Conservation (phyloP, 1,284 basidiomycete species). For the Moesziomyces sp. region DNA sequence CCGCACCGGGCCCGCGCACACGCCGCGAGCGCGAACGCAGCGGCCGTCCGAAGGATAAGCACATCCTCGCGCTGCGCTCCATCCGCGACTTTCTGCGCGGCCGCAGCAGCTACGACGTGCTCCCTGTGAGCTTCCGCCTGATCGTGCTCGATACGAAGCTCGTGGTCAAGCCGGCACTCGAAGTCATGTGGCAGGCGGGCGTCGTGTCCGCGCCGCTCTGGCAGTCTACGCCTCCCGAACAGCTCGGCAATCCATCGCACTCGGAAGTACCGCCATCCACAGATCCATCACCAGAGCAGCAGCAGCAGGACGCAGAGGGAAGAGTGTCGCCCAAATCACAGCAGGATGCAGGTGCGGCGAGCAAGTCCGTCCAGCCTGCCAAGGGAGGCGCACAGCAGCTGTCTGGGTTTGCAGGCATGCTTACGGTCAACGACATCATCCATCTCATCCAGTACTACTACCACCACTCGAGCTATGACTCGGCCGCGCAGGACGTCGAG, state of each 20-base stretch:
- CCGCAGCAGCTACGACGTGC: slow-evolving; percentile 90
- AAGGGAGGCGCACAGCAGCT: slow-evolving; percentile 23
- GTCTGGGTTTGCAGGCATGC: slow-evolving; percentile 66
- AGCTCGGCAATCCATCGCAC: slow-evolving; percentile 15
- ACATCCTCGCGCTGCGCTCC: slow-evolving; percentile 74
- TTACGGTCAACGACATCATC: slow-evolving; percentile 67
- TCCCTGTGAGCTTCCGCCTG: slow-evolving; percentile 93
- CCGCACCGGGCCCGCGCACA: slow-evolving; percentile 9
- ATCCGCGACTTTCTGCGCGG: slow-evolving; percentile 86
- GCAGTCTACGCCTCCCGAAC: slow-evolving; percentile 59
- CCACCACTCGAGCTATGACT: slow-evolving; percentile 75
- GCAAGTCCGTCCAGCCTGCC: too few species aligned
- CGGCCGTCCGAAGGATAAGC: slow-evolving; percentile 47
- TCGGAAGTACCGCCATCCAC: slow-evolving; percentile 2
- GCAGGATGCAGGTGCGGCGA: too few species aligned
- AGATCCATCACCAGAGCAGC: neutral
- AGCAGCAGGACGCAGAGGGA: neutral
- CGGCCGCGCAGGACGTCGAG: slow-evolving; percentile 89
- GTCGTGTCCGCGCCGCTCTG: slow-evolving; percentile 99
- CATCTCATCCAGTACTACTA: slow-evolving; percentile 67
- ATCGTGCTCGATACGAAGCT: slow-evolving; percentile 84
- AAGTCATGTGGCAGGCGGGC: slow-evolving; percentile 67
- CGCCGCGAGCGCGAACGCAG: slow-evolving; percentile 37
- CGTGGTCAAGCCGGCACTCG: slow-evolving; percentile 64
- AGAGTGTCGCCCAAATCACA: slow-evolving; percentile 18